Percentiles rank a stretch among this genome's conserved stretches.
Evolutionary conservation across 306 rosid species (phyloP).

Genomic region (Malus sylvestris): DNA sequence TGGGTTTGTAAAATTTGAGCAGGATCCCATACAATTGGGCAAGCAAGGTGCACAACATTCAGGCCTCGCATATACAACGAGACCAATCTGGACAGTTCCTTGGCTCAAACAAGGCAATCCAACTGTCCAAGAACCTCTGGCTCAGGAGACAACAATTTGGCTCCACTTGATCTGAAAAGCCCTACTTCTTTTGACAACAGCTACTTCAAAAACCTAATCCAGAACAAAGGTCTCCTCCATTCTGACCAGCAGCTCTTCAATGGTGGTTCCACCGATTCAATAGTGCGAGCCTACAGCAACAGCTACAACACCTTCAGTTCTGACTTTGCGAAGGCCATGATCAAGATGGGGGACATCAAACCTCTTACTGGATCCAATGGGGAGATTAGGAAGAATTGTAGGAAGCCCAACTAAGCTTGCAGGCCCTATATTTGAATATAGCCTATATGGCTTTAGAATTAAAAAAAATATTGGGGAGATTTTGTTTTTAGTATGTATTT

Average conservation of each 20-base stretch:
- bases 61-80: constrained; percentile 62
- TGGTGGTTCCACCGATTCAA: constrained; percentile 63
- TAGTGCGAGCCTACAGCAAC: constrained; percentile 36
- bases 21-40: constrained; percentile 88
- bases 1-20: background rate
- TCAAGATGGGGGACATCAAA: constrained; percentile 75
- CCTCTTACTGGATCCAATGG: constrained; percentile 84
- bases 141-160: constrained; percentile 75
- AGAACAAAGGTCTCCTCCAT: constrained; percentile 69
- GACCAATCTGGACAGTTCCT: constrained; percentile 36
- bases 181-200: constrained; percentile 56
- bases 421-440: background rate
- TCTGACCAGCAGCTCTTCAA: constrained; percentile 78
- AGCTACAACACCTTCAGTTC: constrained; percentile 28
- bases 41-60: constrained; percentile 66
- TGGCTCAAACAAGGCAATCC: constrained; percentile 44
- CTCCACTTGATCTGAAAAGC: constrained; percentile 65
- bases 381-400: constrained; percentile 69
- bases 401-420: constrained; percentile 38
- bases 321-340: constrained; percentile 59
- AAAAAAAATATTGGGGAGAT: background rate
- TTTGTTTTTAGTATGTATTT: background rate
- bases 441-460: background rate
- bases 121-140: constrained; percentile 57
- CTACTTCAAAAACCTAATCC: constrained; percentile 61